Base-by-base conservation (phyloP, 768 basidiomycete genomes). In the Leccinellum rugosiceps region DNA sequence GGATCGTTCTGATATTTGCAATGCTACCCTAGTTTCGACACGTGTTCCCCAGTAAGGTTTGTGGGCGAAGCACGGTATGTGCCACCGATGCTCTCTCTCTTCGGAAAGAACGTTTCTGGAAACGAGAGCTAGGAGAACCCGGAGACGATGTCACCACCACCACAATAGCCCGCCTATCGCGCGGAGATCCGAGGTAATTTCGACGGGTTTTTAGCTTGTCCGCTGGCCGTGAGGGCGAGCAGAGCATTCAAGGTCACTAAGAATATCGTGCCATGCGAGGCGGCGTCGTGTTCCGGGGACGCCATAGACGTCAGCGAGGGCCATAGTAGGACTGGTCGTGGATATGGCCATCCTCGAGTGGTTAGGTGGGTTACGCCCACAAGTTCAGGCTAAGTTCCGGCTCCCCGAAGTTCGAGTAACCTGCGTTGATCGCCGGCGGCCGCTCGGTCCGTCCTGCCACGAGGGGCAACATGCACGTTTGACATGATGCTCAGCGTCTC, bases 401-500 rank as follows among this genome's bases (percentile, higher is more conserved):
- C 10, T 21, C 19, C 41, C 41, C 41, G 19, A 43, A 41, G 41
- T 21, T 43, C 41, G 41, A 43, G 41, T 46, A n/a, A n/a, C n/a
- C n/a, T 46, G 45, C 45, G 30, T 21, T 31, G 48, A 19, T 49
- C 48, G 30, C 30, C 48, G 48, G 15, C 56, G 50, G 43, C 17
- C 52, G 65, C 69, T 67, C 55, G 52, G 54, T 53, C 56, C 56
- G 58, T 44, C 34, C 19, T 54, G 61, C 53, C 57, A 60, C 60
- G 46, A 8, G 43, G 48, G 28, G 9, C 32, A 43, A 58, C 52
- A 55, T 23, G 55, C 64, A 59, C 35, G 54, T 56, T 58, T 46
- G 55, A 57, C 56, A 17, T 30, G 52, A 43, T 10, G n/a, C 28
- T 31, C 48, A 51, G 7, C 44, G 13, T 43, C 38, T 58, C 13